These are phyloP conservation scores for Musa troglodytarum DNA, from an alignment of 176 grass and related monocot genomes.

Conservation along the genomic window DNA sequence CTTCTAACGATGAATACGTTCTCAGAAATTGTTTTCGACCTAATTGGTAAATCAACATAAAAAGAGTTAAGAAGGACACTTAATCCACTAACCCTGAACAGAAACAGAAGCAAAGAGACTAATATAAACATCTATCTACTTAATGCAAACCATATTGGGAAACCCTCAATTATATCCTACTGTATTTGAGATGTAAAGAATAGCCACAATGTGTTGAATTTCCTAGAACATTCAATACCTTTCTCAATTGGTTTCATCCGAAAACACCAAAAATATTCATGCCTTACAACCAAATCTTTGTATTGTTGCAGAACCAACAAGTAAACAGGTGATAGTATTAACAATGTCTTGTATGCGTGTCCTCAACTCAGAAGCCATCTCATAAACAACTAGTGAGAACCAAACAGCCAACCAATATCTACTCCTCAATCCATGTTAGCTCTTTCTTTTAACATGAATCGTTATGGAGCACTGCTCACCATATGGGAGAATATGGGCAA, in stretches of 20 bases:
- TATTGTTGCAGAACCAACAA: background rate
- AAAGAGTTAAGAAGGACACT: background rate
- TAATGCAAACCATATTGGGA: background rate
- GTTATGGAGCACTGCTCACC: too few species aligned
- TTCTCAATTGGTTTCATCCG: background rate
- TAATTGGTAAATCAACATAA: background rate
- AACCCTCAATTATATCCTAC: background rate
- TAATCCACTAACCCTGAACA: background rate
- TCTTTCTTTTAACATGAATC: too few species aligned
- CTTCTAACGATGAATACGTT: background rate
- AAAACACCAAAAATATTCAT: background rate
- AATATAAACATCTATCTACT: background rate
- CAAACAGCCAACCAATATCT: too few species aligned
- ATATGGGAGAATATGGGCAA: too few species aligned
- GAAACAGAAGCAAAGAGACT: background rate
- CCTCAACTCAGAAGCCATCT: too few species aligned
- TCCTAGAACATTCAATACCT: background rate
- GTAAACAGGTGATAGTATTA: background rate
- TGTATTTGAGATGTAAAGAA: background rate
- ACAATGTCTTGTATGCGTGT: background rate
- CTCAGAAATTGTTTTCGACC: background rate
- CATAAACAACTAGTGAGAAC: too few species aligned
- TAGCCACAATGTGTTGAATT: background rate
- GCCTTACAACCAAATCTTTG: background rate
- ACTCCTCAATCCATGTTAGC: too few species aligned